phyloP scores from a whole-genome alignment of 345 rosid genomes.

The Capsella bursapastoris region DNA sequence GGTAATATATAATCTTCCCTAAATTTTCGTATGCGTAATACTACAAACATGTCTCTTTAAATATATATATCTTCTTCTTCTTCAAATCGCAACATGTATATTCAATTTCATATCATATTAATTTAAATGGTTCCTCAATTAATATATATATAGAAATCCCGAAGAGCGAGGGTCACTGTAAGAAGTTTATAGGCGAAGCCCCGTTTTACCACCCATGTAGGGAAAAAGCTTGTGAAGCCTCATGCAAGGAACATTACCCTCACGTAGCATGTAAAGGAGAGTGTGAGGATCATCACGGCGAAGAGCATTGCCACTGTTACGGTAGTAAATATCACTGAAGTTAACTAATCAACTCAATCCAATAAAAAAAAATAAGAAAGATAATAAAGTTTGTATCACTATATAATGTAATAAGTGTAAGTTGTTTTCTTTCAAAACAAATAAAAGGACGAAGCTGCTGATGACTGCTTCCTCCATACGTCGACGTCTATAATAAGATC shows the following conservation, averaged over 20 bases:
- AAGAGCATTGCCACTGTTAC: slow-evolving; percentile 30
- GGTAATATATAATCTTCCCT: neutral
- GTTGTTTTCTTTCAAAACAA: neutral
- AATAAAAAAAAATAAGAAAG: no score
- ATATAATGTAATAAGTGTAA: neutral
- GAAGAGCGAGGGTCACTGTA: slow-evolving; percentile 31
- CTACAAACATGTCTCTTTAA: no score
- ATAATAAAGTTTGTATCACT: neutral
- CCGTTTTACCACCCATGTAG: slow-evolving; percentile 18
- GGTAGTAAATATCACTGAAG: slow-evolving; percentile 16
- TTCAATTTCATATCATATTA: neutral
- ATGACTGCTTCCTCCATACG: neutral
- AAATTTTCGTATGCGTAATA: neutral
- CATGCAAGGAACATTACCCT: neutral
- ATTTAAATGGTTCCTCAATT: slow-evolving; percentile 1
- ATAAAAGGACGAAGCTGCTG: slow-evolving; percentile 4
- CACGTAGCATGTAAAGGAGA: slow-evolving; percentile 27
- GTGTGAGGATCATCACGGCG: slow-evolving; percentile 22
- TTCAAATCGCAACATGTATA: neutral
- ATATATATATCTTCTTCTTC: no score
- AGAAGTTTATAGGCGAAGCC: slow-evolving; percentile 23
- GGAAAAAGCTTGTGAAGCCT: slow-evolving; percentile 12
- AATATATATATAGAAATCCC: slow-evolving; percentile 12
- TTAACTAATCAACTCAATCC: no score
- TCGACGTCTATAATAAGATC: slow-evolving; percentile 3